Percentiles rank a stretch among this genome's conserved stretches.
Evolutionary conservation across 352 stramenopile species (phyloP).

Genomic region (Phytophthora crassamura): DNA sequence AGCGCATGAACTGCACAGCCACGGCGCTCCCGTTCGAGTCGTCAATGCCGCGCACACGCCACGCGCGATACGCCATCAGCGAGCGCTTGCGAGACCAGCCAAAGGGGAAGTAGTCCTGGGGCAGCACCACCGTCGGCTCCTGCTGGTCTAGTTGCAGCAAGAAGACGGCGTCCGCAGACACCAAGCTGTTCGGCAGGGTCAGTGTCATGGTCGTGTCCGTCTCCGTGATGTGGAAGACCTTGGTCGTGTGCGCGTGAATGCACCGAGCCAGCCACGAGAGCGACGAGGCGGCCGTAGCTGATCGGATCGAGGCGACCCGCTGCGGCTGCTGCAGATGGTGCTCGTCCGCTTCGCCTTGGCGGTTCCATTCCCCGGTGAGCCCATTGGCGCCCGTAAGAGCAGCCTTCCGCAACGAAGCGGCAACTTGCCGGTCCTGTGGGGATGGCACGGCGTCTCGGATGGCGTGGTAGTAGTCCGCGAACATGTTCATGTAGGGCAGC

Average conservation of each 20-base stretch:
- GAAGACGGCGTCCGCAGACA: constrained; percentile 61
- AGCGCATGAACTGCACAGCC: constrained; percentile 71
- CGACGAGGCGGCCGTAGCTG: constrained; percentile 36
- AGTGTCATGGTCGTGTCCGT: constrained; percentile 66
- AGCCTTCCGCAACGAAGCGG: constrained; percentile 48
- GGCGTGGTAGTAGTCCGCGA: constrained; percentile 55
- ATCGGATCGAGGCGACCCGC: constrained; percentile 39
- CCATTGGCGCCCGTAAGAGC: constrained; percentile 44
- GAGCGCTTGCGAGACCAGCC: constrained; percentile 53
- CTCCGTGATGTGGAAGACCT: constrained; percentile 66
- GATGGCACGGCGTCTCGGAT: constrained; percentile 52
- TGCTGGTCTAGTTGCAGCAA: constrained; percentile 52
- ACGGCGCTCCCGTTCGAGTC: constrained; percentile 59
- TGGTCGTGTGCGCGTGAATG: constrained; percentile 59
- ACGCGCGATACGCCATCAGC: constrained; percentile 69
- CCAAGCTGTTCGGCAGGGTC: constrained; percentile 61
- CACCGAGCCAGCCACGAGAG: constrained; percentile 61
- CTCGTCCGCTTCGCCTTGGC: constrained; percentile 49
- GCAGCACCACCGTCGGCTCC: constrained; percentile 51
- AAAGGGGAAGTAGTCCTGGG: constrained; percentile 71
- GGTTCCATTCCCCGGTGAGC: constrained; percentile 58
- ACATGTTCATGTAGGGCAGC: constrained; percentile 55
- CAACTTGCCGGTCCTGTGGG: constrained; percentile 52
- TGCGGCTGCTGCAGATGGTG: constrained; percentile 47
- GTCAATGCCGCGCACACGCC: constrained; percentile 59